Base-by-base conservation (phyloP, 805 yeast genomes). In the Candida pseudofarinosa region DNA sequence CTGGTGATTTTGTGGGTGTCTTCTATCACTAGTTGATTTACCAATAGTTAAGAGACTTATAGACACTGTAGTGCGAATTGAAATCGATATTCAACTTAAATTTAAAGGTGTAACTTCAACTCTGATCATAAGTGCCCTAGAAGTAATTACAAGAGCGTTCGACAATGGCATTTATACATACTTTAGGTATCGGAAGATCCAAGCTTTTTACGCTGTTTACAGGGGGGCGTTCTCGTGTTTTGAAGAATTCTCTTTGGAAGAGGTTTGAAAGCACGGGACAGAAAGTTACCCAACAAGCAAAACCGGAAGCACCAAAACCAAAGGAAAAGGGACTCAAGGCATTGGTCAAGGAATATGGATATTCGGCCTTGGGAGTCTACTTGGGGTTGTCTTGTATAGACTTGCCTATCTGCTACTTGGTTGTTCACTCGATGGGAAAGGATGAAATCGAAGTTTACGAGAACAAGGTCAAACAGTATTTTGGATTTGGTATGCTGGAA, bases 401-500 rank as follows among this genome's bases (percentile, higher is more conserved):
- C 58, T 71, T 87, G 49, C 97, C 98, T 1, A 48, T 89, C 3
- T 87, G 95, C 60, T 93, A 83, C 60, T 48, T 85, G 6, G 54
- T 86, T 20, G 98, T 93, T 10, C 97, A 90, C 59, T 79, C 88
- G 0, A 67, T 85, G 48, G 99, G 99, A 14, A 88, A 83, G 51
- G 97, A 90, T 28, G 74, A 78, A 53, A 86, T 90, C 31, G 77
- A 78, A 38, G 76, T 79, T 46, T 76, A 79, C 48, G 87, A 89
- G 57, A 77, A 83, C 40, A 62, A 71, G 43, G 76, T 72, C 12
- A 80, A 85, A 58, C 74, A 74, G 34, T 63, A 62, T 47, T 68
- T 88, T 45, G 97, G 97, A 1, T 74, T 68, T 48, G 81, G 83
- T 4, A 63, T 77, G 45, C 47, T 62, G 19, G 77, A 72, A 35